Evolutionary conservation across 768 basidiomycete genomes (phyloP), one percentile per base, ranked within the genome.

Genomic region (Zangia roseola): DNA sequence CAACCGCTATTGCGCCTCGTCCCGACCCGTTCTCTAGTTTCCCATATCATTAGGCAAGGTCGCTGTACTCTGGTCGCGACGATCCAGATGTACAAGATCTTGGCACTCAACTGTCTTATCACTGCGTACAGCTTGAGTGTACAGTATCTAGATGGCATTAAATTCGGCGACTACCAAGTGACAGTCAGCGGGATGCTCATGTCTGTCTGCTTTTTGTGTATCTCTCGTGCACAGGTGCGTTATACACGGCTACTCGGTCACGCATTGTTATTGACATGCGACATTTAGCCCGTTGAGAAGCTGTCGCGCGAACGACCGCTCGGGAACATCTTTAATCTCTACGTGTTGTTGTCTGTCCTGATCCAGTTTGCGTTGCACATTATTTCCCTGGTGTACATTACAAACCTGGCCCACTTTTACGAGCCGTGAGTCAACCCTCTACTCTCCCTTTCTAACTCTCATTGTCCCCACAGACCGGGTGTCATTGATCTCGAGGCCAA

Each of bases 71-170:
- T 99, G 16, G 97, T 98, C 38, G 97, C 97, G 2, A 99, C 97
- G 4, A 88, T 95, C 45, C 97, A 99, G 72, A 99, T 99, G 97
- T 99, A 97, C 83, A 97, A 97, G 75, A 99, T 99, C 57, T 76
- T 99, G 31, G 97, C 95, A 1, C 73, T 99, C 47, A 99, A 98
- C 65, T 98, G 97, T 63, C 75, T 99, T 35, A 99, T 98, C 69
- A 95, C 94, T 4, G 97, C 97, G n/a, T 98, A 95, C 73, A 94
- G 91, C 65, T 75, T 98, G 52, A 94, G 91, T 57, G 97, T 98
- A 25, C 94, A 95, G 68, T 97, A 99, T 63, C 77, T 99, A 2
- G 95, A 98, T 55, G 97, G 97, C 17, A 97, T 99, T 78, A 98
- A 98, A 70, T 97, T 94, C 69, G 97, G 97, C 13, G 97, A 99